Conservation (phyloP, 2,329 filamentous ascomycete genomes). For the Scorias spongiosa region DNA sequence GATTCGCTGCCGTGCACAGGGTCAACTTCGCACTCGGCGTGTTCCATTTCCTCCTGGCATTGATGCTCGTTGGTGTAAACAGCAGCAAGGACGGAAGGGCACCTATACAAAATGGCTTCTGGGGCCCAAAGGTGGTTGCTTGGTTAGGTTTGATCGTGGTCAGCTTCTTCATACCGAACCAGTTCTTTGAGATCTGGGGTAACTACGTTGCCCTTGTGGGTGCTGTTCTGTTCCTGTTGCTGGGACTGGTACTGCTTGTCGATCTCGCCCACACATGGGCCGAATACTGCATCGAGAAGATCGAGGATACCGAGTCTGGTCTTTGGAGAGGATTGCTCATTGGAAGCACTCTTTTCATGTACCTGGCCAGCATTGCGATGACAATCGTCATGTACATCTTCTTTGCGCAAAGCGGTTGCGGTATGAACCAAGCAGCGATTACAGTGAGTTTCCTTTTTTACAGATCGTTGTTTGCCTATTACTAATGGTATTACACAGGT, state of each 20-base stretch:
- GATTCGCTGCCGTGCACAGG: constrained; percentile 89
- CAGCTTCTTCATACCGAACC: constrained; percentile 89
- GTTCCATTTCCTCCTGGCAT: constrained; percentile 77
- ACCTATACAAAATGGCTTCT: constrained; percentile 91
- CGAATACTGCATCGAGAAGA: constrained; percentile 86
- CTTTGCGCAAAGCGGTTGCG: constrained; percentile 67
- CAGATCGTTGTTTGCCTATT: neutral
- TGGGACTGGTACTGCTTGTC: constrained; percentile 82
- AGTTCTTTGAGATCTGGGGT: constrained; percentile 89
- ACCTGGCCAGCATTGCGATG: constrained; percentile 77
- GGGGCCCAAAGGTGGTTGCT: constrained; percentile 86
- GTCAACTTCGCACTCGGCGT: constrained; percentile 96
- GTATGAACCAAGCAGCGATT: constrained; percentile 94
- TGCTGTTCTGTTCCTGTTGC: constrained; percentile 83
- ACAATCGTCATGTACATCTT: constrained; percentile 95
- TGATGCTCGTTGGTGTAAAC: constrained; percentile 71
- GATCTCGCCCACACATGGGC: constrained; percentile 96
- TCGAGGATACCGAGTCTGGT: constrained; percentile 73
- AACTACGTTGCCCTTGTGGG: constrained; percentile 81
- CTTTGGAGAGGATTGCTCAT: constrained; percentile 79
- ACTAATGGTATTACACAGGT: constrained; percentile 29
- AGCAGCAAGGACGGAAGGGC: constrained; percentile 80
- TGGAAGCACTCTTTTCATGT: constrained; percentile 88
- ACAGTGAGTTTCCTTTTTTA: constrained; percentile 36
- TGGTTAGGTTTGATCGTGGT: constrained; percentile 80